Base-by-base conservation (phyloP, 2,329 filamentous ascomycete species). In the Akanthomyces uredinophilus region DNA sequence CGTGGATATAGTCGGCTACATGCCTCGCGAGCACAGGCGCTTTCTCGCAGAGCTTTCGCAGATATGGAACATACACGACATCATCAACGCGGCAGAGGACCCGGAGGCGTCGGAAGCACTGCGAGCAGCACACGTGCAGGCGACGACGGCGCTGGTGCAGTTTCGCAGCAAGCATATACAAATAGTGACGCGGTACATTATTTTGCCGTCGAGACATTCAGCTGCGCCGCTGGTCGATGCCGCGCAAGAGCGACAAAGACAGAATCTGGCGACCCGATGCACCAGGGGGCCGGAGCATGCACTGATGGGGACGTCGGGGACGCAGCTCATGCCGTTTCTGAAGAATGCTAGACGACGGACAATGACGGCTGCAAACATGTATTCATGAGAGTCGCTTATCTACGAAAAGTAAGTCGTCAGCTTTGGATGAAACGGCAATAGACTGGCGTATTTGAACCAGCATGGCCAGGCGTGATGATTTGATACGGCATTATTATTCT, bases 111-210 rank as follows among this genome's bases (percentile, higher is more conserved):
- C 69, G 57, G 64, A 65, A 5, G 67, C 66, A 4, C 69, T 84
- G 6, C 71, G 72, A 8, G 67, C 67, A 2, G 75, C 80, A 0
- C 96, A 90, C 71, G 87, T 90, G 63, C 82, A 83, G 0, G 92
- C 91, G 51, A 83, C 92, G 0, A 84, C 87, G 22, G 91, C 92
- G 75, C 80, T 97, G 51, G 85, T 87, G 11, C 79, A 83, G 20
- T 88, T 97, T 69, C 83, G 94, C 61, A 90, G 94, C 72, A 92
- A 90, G 69, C 93, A 97, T 71, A 90, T 97, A 67, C 87, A 91
- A 73, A 90, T 97, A 63, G 93, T 97, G 2, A 90, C 90, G 32
- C 83, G 92, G 53, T 97, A 96, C 74, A 96, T 97, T 68, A 87
- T 97, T 66, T 78, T 95, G 60, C 92, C 92, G 24, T 89, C 89